Evolutionary conservation across 73 alveolate species (phyloP), one percentile per base, ranked within the genome.

Genomic region (Diophrys appendiculata): DNA sequence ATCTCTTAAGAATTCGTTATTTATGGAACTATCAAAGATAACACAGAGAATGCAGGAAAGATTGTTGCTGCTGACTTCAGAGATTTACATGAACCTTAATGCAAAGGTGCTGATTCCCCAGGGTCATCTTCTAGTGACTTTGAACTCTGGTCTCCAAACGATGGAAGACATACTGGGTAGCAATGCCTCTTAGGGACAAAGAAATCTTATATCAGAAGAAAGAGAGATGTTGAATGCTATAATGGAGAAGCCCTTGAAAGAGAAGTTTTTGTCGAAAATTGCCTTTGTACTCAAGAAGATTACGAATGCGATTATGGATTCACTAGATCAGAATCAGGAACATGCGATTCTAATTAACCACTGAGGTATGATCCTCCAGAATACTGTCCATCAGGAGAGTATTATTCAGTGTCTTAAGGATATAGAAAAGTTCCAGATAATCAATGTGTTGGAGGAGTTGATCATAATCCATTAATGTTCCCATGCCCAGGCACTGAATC

Each of bases 361-460:
- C 30, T 32, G 22, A 5, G 54, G 64, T 22, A 34, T 25, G 54
- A 65, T 33, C 27, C 33, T 64, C 71, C 77, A 23, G 85, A 56
- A n/a, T n/a, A 64, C 2, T 76, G 85, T 67, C 54, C 23, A 28
- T 27, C 75, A 1, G 70, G 52, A 29, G 90, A 95, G 0, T 73
- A 52, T 31, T 91, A 93, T 69, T 60, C 90, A 5, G 82, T 91
- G 24, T 32, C 92, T 0, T 70, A 81, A 69, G 99, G 99, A 8
- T 95, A 95, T 72, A 88, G 98, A 82, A 95, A 72, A 84, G 77
- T 95, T 0, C 97, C 99, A 22, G 99, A 98, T 24, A 87, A 94
- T 78, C 53, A 80, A 29, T 95, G 99, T 67, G 83, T 54, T 25
- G 96, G 96, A 0, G 99, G 99, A 34, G 87, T 93, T 0, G 92